Evolutionary conservation across 306 rosid genomes (phyloP), one percentile per base, ranked within the genome.

Genomic region (Pachyrhizus erosus): DNA sequence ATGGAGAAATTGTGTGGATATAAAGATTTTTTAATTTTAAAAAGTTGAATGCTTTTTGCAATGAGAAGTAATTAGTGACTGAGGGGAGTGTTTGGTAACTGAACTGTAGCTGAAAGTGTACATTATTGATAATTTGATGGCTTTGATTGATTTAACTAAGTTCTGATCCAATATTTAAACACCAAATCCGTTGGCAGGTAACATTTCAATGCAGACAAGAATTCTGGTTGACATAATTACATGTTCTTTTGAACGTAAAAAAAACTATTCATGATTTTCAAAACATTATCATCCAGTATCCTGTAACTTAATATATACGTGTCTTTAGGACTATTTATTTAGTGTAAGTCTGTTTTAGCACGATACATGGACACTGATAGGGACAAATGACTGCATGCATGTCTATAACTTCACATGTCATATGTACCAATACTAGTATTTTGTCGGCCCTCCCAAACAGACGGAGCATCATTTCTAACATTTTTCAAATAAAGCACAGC

Each of bases 181-280:
- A 33, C 34, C 8, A 75, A 65, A 82, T 67, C 23, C 23, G 4
- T 7, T 75, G 6, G 72, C 71, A 11, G 52, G 17, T 37, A 64
- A 12, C 68, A 26, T 74, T 67, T 61, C 39, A 74, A 2, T n/a
- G 34, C 66, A 61, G 57, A 81, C 27, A 39, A 7, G 39, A 76
- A 76, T 33, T 62, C 67, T 72, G 21, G 64, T 34, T 46, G 72
- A 33, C 78, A 72, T 42, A 40, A 70, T 20, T 80, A 21, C 48
- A 14, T 27, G 61, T 43, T 40, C 43, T 64, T 66, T 78, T 18
- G 9, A 78, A 48, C 37, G 37, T 49, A 46, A 52, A 46, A 67
- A 18, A 51, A 33, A 49, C 57, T 48, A 5, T 34, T 48, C 51
- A 78, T 52, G 5, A 55, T 37, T 39, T 45, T 39, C 18, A 40